Evolutionary conservation across 257 asterid species (phyloP).

Genomic region (Nicotiana attenuata): DNA sequence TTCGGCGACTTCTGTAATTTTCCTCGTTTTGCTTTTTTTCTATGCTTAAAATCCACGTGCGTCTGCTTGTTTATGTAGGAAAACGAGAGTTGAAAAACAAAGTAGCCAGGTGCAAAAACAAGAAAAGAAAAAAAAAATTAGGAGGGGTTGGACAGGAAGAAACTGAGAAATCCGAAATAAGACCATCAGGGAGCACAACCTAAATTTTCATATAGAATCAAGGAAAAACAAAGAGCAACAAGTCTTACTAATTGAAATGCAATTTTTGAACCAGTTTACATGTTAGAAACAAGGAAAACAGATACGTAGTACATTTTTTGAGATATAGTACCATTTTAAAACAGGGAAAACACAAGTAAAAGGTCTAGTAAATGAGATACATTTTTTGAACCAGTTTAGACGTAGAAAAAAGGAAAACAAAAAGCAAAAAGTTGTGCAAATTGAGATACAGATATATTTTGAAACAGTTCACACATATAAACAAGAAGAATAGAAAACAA

Average conservation of each 20-base stretch:
- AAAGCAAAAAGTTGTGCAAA: not conserved
- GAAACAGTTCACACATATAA: not conserved
- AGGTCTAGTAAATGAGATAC: not conserved
- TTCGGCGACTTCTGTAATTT: not conserved
- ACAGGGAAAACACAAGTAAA: not conserved
- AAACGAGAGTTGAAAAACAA: not conserved
- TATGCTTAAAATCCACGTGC: constrained; percentile 17
- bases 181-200: not conserved
- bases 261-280: not conserved
- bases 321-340: not conserved
- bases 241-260: not conserved
- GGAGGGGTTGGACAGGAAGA: not conserved
- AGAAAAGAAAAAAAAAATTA: not conserved
- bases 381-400: not conserved
- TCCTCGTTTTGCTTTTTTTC: not conserved
- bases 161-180: not conserved
- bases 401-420: not conserved
- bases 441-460: not conserved
- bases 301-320: not conserved
- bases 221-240: not conserved
- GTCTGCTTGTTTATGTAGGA: constrained; percentile 3
- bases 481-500: not conserved
- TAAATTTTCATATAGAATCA: not conserved
- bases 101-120: not conserved
- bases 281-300: not conserved